A percentile compares a stretch with the other conserved stretches of the same genome.
Conservation (phyloP, 1,284 basidiomycete genomes). For the Sporisorium graminicola region DNA sequence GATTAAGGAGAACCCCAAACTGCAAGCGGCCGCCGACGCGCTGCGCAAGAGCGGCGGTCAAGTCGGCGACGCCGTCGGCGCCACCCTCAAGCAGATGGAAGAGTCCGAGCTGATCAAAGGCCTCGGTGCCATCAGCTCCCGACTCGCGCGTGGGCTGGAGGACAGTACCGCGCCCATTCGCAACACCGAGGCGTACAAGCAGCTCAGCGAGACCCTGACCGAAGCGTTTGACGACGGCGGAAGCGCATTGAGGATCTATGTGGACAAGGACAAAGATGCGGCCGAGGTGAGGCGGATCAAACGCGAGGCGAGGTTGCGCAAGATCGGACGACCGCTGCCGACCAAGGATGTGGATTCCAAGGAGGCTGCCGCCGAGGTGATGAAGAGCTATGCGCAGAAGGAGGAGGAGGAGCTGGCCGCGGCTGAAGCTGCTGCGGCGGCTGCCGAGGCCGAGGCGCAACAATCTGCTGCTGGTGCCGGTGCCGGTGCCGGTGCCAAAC, state of each 20-base stretch:
- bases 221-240: slow-evolving; percentile 95
- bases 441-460: slow-evolving; percentile 11
- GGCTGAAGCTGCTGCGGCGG: slow-evolving; percentile 18
- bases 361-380: slow-evolving; percentile 51
- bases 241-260: slow-evolving; percentile 74
- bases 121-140: slow-evolving; percentile 58
- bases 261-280: slow-evolving; percentile 78
- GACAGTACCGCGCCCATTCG: slow-evolving; percentile 75
- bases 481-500: slow-evolving; percentile 1
- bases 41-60: slow-evolving; percentile 89
- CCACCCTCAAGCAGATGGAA: slow-evolving; percentile 90
- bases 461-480: slow-evolving; percentile 11
- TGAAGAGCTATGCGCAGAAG: slow-evolving; percentile 53
- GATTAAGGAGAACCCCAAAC: slow-evolving; percentile 94
- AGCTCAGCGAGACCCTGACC: slow-evolving; percentile 85
- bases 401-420: slow-evolving; percentile 40
- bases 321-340: slow-evolving; percentile 65
- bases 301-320: slow-evolving; percentile 62
- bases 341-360: slow-evolving; percentile 59
- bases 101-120: slow-evolving; percentile 91
- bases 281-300: slow-evolving; percentile 74
- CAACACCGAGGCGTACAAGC: slow-evolving; percentile 94
- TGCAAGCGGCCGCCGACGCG: slow-evolving; percentile 91
- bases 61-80: slow-evolving; percentile 90
- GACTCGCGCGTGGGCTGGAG: slow-evolving; percentile 61